Base-by-base conservation (phyloP, 306 rosid genomes). In the Pyrus betulifolia region DNA sequence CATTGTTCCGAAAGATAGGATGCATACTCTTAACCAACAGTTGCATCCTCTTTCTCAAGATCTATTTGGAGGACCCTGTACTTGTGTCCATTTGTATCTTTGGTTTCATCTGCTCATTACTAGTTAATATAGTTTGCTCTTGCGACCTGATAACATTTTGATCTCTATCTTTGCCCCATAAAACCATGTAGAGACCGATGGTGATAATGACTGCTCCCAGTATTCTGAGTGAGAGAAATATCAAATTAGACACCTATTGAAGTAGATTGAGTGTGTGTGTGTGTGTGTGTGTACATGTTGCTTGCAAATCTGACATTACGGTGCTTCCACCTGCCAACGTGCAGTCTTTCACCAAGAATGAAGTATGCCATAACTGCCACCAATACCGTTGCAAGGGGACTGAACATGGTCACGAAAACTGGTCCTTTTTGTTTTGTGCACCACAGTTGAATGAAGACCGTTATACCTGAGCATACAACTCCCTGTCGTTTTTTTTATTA, bases 91-190 rank as follows among this genome's bases (percentile, higher is more conserved):
- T 71, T 46, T 70, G 78, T 27, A 68, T 75, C 74, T 13, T 57
- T 61, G 63, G 60, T 74, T 82, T 82, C 33, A 51, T 63, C 69
- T 38, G 76, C 70, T 35, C 51, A 18, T 7, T 31, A 31, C 68
- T 30, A 17, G 68, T 28, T 22, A 30, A 28, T 63, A 63, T 30
- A 17, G 13, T 55, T 69, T 51, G 44, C 63, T 70, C 72, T 31
- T 74, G 77, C 67, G 79, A 40, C 64, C 76, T 73, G 8, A 65
- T 9, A 68, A 28, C 69, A 76, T 70, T 74, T 74, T 40, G 63
- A 64, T 88, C 83, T 45, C 38, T 49, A 71, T 77, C 86, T 75
- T 85, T 83, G 38, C 88, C 88, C 91, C 89, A 81, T 54, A 82
- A 52, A 14, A 83, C 86, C 67, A 84, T 51, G 84, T 84, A 85